A percentile compares a stretch with the other conserved stretches of the same genome.
Evolutionary conservation across 164 flowering plant genomes (phyloP).

Genomic region (Nymphaea thermarum): DNA sequence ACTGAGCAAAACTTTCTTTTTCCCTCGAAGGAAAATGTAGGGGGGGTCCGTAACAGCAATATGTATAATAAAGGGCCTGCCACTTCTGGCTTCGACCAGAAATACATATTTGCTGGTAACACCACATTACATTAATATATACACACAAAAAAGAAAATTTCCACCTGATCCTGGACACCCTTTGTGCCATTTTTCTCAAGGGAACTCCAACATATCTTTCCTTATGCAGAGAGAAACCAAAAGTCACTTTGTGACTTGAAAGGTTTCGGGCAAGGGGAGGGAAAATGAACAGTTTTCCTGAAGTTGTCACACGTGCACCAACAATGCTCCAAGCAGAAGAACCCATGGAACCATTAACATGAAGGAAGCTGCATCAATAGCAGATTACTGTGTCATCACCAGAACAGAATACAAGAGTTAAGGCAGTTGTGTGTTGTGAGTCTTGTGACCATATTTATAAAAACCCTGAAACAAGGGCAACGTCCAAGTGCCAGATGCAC

Average conservation of each 20-base stretch:
- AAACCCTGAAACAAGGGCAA: background rate
- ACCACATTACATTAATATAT: slow-evolving; percentile 30
- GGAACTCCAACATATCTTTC: background rate
- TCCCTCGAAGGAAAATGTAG: background rate
- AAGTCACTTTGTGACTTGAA: slow-evolving; percentile 6
- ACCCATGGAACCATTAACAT: background rate
- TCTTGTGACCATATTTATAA: background rate
- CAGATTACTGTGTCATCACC: slow-evolving; percentile 6
- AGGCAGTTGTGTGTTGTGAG: background rate
- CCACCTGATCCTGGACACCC: slow-evolving; percentile 16
- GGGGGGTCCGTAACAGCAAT: slow-evolving; percentile 17
- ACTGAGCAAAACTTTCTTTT: background rate
- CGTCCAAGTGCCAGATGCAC: too few relatives aligned
- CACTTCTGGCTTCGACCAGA: slow-evolving; percentile 66
- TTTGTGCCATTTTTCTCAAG: slow-evolving; percentile 13
- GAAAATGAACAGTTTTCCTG: background rate
- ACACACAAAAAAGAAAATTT: slow-evolving; percentile 31
- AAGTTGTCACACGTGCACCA: background rate
- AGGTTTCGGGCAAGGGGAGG: background rate
- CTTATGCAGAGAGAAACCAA: background rate
- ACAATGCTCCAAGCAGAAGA: background rate
- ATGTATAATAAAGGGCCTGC: slow-evolving; percentile 47
- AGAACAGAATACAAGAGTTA: slow-evolving; percentile 12
- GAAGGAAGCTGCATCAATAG: slow-evolving; percentile 7
- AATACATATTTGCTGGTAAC: slow-evolving; percentile 20